phyloP scores from a whole-genome alignment of 1,139 yeast genomes.

The Keqinozyma sinolaborantium region DNA sequence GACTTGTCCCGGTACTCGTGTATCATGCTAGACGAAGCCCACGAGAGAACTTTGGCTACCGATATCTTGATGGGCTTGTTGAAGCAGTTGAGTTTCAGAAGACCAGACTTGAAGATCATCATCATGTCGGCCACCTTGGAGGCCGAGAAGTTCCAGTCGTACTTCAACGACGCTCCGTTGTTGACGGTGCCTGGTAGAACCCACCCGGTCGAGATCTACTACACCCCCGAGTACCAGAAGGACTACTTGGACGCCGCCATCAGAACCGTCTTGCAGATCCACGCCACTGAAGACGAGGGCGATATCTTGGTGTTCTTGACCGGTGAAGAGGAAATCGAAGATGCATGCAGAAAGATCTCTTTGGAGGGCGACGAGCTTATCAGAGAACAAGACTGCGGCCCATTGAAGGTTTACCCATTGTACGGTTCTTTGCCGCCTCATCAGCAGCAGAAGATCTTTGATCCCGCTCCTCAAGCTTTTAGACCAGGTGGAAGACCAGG shows the following conservation, averaged over 20 bases:
- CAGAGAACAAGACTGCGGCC: conserved; percentile 89
- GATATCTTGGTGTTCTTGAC: conserved; percentile 86
- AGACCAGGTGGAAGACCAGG: conserved; percentile 81
- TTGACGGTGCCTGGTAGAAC: conserved; percentile 98
- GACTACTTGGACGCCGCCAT: conserved; percentile 94
- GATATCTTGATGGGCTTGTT: conserved; percentile 95
- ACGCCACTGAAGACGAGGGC: conserved; percentile 93
- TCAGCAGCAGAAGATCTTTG: conserved; percentile 91
- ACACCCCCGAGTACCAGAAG: conserved; percentile 94
- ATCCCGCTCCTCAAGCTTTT: conserved; percentile 72
- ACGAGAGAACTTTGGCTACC: conserved; percentile 94
- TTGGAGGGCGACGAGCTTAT: conserved; percentile 85
- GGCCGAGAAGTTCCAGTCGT: conserved; percentile 90
- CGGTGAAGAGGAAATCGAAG: conserved; percentile 98
- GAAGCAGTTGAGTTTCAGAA: conserved; percentile 72
- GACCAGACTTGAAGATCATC: conserved; percentile 87
- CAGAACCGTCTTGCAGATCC: conserved; percentile 91
- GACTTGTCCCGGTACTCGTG: conserved; percentile 77
- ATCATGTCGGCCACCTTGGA: conserved; percentile 98
- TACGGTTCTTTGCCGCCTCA: conserved; percentile 96
- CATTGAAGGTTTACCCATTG: conserved; percentile 82
- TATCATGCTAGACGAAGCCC: conserved; percentile 95
- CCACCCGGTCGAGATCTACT: conserved; percentile 93
- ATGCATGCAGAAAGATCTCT: conserved; percentile 84
- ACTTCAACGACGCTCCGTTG: conserved; percentile 88